Conservation (phyloP, 2,329 filamentous ascomycete genomes). For the Aspergillus fumigatus region DNA sequence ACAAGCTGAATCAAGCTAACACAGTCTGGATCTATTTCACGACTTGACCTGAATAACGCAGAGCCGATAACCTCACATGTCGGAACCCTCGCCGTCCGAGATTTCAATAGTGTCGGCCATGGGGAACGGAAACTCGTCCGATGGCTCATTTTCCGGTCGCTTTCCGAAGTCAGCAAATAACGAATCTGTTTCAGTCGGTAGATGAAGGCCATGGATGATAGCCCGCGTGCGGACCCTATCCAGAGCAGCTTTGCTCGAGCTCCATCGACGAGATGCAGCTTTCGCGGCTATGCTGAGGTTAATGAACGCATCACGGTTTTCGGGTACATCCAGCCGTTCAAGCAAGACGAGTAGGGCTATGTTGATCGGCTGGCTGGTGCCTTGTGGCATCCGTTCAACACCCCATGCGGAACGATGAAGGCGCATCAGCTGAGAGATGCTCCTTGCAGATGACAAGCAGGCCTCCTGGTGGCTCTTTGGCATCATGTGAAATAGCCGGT, state of each 20-base stretch:
- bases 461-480: conserved; percentile 5
- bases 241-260: conserved; percentile 4
- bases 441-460: conserved; percentile 23
- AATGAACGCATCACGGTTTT: conserved; percentile 22
- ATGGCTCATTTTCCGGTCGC: neutral
- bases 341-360: conserved; percentile 26
- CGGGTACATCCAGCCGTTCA: conserved; percentile 17
- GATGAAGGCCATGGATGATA: conserved; percentile 10
- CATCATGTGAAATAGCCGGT: conserved; percentile 4
- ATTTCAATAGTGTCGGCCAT: neutral
- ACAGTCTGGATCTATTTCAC: neutral
- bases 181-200: conserved; percentile 19
- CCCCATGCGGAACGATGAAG: conserved; percentile 26
- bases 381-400: conserved; percentile 28
- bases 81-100: neutral
- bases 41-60: neutral
- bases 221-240: conserved; percentile 17
- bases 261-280: conserved; percentile 22
- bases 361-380: conserved; percentile 27
- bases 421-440: conserved; percentile 22
- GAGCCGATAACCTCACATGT: neutral
- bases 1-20: neutral
- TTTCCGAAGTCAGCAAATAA: conserved; percentile 21
- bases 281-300: conserved; percentile 19
- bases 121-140: neutral